phyloP scores from a whole-genome alignment of 352 stramenopile species.

The Saprolegnia parasitica region DNA sequence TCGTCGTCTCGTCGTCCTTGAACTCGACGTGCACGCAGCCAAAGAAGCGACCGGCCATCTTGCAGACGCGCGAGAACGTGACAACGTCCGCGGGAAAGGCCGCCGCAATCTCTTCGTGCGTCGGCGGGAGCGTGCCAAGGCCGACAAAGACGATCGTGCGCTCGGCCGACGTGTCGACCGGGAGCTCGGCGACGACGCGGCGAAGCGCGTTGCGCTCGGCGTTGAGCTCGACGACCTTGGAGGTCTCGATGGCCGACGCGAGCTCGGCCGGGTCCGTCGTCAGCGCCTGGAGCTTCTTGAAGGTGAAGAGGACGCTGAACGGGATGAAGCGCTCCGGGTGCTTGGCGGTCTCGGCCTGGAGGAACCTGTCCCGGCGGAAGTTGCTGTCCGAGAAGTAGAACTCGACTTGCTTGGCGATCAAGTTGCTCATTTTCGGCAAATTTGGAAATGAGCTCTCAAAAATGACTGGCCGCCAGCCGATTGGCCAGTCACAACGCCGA shows the following conservation, averaged over 20 bases:
- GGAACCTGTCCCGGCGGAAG: constrained; percentile 87
- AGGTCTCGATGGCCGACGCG: constrained; percentile 60
- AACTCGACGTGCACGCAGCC: constrained; percentile 75
- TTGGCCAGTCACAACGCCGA: background rate
- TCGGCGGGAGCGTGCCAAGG: constrained; percentile 53
- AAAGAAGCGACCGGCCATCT: constrained; percentile 56
- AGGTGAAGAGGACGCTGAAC: constrained; percentile 84
- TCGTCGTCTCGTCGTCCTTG: constrained; percentile 47
- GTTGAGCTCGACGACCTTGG: constrained; percentile 76
- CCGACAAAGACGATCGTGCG: constrained; percentile 70
- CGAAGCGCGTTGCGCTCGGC: constrained; percentile 67
- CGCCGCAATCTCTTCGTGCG: constrained; percentile 76
- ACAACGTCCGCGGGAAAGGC: constrained; percentile 56
- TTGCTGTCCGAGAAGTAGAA: constrained; percentile 93
- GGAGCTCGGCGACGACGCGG: constrained; percentile 62
- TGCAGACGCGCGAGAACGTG: constrained; percentile 49
- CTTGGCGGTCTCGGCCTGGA: constrained; percentile 82
- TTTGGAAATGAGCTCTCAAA: constrained; percentile 15
- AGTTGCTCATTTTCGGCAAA: background rate
- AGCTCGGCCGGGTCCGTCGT: constrained; percentile 70
- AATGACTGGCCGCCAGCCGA: constrained; percentile 7
- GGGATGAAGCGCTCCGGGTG: constrained; percentile 76
- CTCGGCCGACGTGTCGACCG: constrained; percentile 53
- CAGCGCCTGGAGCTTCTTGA: constrained; percentile 88
- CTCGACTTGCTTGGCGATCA: constrained; percentile 86